These are phyloP conservation scores for Tylopilus sp. DNA, from an alignment of 768 basidiomycete species.

Conservation along the genomic window DNA sequence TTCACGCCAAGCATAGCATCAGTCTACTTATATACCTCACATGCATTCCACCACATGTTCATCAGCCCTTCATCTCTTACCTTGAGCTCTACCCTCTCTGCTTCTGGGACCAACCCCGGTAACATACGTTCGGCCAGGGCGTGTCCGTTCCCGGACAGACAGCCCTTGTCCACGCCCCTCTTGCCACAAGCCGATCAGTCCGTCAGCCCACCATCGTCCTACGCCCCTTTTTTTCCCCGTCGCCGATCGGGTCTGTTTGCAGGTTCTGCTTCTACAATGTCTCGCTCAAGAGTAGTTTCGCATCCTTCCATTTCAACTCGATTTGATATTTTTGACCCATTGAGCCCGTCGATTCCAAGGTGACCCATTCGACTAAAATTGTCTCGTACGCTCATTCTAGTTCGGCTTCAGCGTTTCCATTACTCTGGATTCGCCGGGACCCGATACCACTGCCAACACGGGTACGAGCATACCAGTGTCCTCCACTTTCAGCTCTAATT, in stretches of 20 bases:
- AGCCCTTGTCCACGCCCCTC: conserved; percentile 19
- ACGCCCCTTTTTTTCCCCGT: neutral
- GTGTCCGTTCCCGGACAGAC: conserved; percentile 11
- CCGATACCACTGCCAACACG: conserved; percentile 8
- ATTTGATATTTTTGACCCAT: neutral
- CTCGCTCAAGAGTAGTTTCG: neutral
- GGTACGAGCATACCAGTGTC: conserved; percentile 19
- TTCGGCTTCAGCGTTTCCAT: conserved; percentile 1
- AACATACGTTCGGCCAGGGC: conserved; percentile 5
- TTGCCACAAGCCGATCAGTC: conserved; percentile 7
- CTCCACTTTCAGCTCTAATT: conserved; percentile 15
- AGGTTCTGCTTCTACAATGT: conserved; percentile 1
- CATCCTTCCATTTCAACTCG: neutral
- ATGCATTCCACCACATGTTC: conserved; percentile 30
- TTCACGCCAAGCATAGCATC: conserved; percentile 20
- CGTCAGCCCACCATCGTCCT: conserved; percentile 1
- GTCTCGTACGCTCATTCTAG: conserved; percentile 3
- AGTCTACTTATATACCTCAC: conserved; percentile 19
- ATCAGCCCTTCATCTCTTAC: conserved; percentile 17
- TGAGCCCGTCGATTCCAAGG: conserved; percentile 8
- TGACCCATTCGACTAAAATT: neutral
- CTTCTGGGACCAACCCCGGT: conserved; percentile 8
- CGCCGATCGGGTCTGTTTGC: conserved; percentile 2
- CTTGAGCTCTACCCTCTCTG: conserved; percentile 13
- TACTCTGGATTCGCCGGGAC: neutral